Base-by-base conservation (phyloP, 148 eudicot genomes). In the Mesembryanthemum crystallinum region DNA sequence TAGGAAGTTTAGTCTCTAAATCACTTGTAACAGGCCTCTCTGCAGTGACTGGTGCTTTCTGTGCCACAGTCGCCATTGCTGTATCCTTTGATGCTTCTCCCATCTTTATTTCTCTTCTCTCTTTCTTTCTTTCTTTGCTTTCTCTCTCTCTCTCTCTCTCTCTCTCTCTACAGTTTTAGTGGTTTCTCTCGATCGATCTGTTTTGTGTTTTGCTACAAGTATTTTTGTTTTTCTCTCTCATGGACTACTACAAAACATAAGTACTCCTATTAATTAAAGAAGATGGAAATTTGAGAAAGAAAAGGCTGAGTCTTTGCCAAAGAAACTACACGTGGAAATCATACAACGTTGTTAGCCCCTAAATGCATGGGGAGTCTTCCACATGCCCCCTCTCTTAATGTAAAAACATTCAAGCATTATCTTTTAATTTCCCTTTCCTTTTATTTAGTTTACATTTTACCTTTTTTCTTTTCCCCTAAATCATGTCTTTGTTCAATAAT, bases 11-110 rank as follows among this genome's bases (percentile, higher is more conserved):
- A 27, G 82, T 20, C 25, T 84, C 84, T 8, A 84, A 67, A 67
- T 81, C 87, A 1, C 54, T 37, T 21, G 39, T 64, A 28, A 81
- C 75, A 30, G 69, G 80, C 67, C 84, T 81, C 64, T 78, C 67
- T 23, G 82, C 30, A 62, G 87, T 84, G 20, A 81, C 47, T 0
- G 84, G 87, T 18, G 87, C 80, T 37, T 81, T 84, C 49, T 75
- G 73, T 43, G 87, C 87, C 11, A 84, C 82, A 0, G 84, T 81
- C 13, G 81, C 77, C 84, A 84, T 81, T 2, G 87, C 69, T 5
- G 30, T 74, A 15, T 81, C 86, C 5, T 24, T 62, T 3, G 78
- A 51, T 47, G 78, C 61, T 71, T 55, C 74, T 8, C 29, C 74
- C 63, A 52, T 55, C 8, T 25, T 33, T 54, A 17, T 33, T 20